Evolutionary conservation across 2,329 filamentous ascomycete species (phyloP).

Genomic region (Talaromyces sp.): DNA sequence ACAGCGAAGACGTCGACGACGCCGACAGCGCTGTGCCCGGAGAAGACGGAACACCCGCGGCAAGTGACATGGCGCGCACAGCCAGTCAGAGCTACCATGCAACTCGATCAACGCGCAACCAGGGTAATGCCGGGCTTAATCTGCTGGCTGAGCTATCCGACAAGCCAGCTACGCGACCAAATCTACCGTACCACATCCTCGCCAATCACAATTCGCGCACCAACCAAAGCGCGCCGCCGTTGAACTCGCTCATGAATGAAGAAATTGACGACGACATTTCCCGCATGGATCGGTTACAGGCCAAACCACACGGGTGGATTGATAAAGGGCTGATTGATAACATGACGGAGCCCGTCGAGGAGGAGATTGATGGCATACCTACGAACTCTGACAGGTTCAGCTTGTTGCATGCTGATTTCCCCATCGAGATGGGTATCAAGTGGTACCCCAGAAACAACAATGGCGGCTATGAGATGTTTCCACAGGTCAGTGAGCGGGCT

Average conservation of each 20-base stretch:
- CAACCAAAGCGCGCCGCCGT: conserved; percentile 43
- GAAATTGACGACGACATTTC: conserved; percentile 47
- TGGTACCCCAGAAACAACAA: conserved; percentile 32
- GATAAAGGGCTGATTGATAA: conserved; percentile 41
- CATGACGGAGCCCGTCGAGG: conserved; percentile 32
- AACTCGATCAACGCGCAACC: conserved; percentile 52
- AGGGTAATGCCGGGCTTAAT: conserved; percentile 52
- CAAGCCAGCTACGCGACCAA: conserved; percentile 44
- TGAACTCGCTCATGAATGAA: conserved; percentile 44
- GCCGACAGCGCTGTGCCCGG: conserved; percentile 38
- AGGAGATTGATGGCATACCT: conserved; percentile 30
- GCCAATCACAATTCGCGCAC: conserved; percentile 44
- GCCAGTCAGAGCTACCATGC: conserved; percentile 55
- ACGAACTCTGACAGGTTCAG: conserved; percentile 36
- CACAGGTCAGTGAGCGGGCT: conserved; percentile 16
- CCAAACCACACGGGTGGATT: conserved; percentile 40
- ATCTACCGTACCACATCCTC: conserved; percentile 46
- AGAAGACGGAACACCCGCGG: conserved; percentile 42
- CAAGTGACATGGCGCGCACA: conserved; percentile 59
- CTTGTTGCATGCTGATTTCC: conserved; percentile 45
- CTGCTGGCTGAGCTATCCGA: conserved; percentile 56
- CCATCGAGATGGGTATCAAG: conserved; percentile 42
- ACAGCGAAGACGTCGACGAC: conserved; percentile 41
- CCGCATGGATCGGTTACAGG: conserved; percentile 39
- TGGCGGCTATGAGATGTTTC: conserved; percentile 26